Evolutionary conservation across 2,329 filamentous ascomycete species (phyloP), one percentile per base, ranked within the genome.

Genomic region (Lanzia echinophila): DNA sequence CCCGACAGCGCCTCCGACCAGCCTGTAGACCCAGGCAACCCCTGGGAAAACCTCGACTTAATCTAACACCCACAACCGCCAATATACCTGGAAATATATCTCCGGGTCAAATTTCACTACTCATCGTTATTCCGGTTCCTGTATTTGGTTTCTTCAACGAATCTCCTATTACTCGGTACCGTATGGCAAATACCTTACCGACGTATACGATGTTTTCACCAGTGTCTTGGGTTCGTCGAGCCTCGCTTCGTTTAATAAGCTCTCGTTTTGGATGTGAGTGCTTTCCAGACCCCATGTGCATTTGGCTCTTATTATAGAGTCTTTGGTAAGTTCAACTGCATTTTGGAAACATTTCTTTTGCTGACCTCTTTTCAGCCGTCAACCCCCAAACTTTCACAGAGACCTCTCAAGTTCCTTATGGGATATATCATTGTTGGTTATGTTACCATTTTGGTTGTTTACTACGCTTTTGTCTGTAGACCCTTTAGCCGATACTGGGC

Each of bases 31-130:
- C n/a, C n/a, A n/a, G n/a, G n/a, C 86, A 88, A 65, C 92, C 94
- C 57, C 94, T 92, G 19, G 85, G 81, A 56, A 88, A 88, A 65
- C 88, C 90, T 57, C 86, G 88, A 67, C 82, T 96, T 62, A 84
- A 85, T 65, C 79, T 95, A 57, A 90, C 87, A 41, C 90, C 86
- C 58, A 87, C 82, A 68, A 81, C 83, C 58, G 73, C 75, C 64
- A 88, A 84, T 68, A 76, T 88, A 20, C 83, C 86, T 15, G 86
- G 85, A 59, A 91, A 84, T 72, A 89, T 92, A 76, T 86, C 86
- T 56, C 87, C 85, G 65, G 82, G 92, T 77, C 85, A 80, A 66
- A 77, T 94, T 61, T 75, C 76, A 57, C 87, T n/a, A n/a, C n/a
- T n/a, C n/a, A n/a, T n/a, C n/a, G n/a, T n/a, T n/a, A n/a, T n/a